Evolutionary conservation across 257 asterid genomes (phyloP).

Genomic region (Nyctanthes arbortristis): DNA sequence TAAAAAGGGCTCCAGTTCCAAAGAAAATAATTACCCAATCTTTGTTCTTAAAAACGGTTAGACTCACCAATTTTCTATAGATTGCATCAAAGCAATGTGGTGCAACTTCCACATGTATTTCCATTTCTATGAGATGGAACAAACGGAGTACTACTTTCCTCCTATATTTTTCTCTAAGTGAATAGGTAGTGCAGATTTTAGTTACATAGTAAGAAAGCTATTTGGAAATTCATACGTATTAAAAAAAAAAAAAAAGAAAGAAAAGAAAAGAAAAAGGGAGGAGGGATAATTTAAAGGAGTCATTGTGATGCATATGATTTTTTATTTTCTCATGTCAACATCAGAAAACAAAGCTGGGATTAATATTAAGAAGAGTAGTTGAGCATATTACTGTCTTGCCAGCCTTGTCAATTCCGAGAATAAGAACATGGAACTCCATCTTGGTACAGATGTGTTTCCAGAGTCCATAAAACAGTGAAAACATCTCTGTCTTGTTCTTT

Average conservation of each 20-base stretch:
- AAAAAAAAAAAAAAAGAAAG: neutral
- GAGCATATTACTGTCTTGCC: constrained; percentile 78
- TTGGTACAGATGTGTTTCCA: constrained; percentile 83
- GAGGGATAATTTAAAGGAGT: neutral
- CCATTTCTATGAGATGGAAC: neutral
- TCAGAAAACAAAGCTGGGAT: constrained; percentile 7
- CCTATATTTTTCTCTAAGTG: neutral
- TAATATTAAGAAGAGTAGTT: constrained; percentile 7
- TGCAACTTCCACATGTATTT: neutral
- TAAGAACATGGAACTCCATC: constrained; percentile 89
- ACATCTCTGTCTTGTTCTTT: constrained; percentile 49
- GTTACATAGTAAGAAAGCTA: neutral
- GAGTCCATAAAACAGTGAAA: constrained; percentile 83
- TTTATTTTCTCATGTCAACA: constrained; percentile 13
- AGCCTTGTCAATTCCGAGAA: constrained; percentile 93
- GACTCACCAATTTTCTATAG: neutral
- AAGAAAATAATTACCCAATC: neutral
- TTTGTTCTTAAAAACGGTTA: neutral
- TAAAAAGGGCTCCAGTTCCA: neutral
- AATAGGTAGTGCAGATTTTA: neutral
- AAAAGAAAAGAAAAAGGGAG: too few species aligned
- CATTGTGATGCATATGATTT: neutral
- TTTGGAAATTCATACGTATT: neutral
- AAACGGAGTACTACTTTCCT: neutral
- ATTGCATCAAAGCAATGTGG: neutral